Percentiles rank a stretch among this genome's conserved stretches.
phyloP scores from a whole-genome alignment of 371 early-diverging fungal species.

The Lichtheimia hyalospora region DNA sequence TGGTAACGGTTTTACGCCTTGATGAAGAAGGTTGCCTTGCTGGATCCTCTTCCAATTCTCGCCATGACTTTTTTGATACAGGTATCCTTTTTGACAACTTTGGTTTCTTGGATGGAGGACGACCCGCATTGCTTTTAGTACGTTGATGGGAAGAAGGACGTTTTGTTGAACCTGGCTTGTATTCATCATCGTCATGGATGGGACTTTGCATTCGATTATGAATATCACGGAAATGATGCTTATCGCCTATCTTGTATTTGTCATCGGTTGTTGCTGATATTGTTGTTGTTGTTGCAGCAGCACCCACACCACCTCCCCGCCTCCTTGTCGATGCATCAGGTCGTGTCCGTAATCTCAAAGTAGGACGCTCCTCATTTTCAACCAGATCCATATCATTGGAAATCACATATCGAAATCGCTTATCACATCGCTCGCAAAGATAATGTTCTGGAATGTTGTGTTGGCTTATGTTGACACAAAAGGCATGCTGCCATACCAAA shows the following conservation, averaged over 20 bases:
- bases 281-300: background rate
- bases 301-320: background rate
- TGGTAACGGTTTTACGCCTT: background rate
- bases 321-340: background rate
- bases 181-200: constrained; percentile 6
- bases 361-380: constrained; percentile 3
- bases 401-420: background rate
- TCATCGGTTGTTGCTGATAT: background rate
- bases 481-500: constrained; percentile 93
- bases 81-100: constrained; percentile 26
- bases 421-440: constrained; percentile 76
- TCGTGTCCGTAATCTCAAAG: background rate
- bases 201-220: constrained; percentile 8
- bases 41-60: constrained; percentile 2
- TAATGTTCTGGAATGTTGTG: constrained; percentile 81
- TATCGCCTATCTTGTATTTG: constrained; percentile 7
- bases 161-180: background rate
- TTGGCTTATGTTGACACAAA: constrained; percentile 72
- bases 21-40: background rate
- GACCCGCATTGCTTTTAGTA: constrained; percentile 15
- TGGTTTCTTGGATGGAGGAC: constrained; percentile 18
- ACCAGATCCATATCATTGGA: constrained; percentile 4
- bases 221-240: constrained; percentile 12
- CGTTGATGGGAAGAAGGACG: background rate
- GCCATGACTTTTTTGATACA: constrained; percentile 14